Evolutionary conservation across 305 asterid species (phyloP), one percentile per base, ranked within the genome.

Genomic region (Fraxinus xanthoxyloides): DNA sequence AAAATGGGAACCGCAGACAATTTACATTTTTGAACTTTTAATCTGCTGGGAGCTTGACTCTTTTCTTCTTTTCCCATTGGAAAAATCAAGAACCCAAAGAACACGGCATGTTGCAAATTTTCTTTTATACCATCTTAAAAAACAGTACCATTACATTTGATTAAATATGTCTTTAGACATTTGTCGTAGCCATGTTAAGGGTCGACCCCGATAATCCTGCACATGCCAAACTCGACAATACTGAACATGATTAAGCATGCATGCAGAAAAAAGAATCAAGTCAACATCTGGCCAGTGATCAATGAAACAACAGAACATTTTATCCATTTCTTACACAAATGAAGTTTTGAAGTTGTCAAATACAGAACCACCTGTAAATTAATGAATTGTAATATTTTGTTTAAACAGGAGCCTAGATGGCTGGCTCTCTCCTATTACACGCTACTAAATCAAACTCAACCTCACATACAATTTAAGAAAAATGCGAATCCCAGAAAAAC

Each of bases 391-490:
- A 5, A n/a, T 54, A 54, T n/a, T 54, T 81, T 86, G 81, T 90
- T 92, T 54, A 79, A 83, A 82, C 88, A 92, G 92, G 86, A 85
- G 79, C 87, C 89, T 79, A 78, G 63, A 77, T 72, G 82, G 90
- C 87, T 82, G 76, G 87, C 89, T 90, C 92, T 80, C 83, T 83
- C 86, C 88, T 85, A 85, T 86, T 88, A 77, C 93, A 91, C 90
- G 77, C 93, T 87, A 90, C 79, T 38, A 85, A 83, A 91, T 81
- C 86, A 86, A 89, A 85, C 90, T 87, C 86, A 85, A 87, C 81
- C 92, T 86, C 88, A 82, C 92, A 86, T 86, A 90, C 91, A 93
- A 84, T 82, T 90, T 82, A 80, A 87, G 89, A 82, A 77, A 83
- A 63, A 83, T 82, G 85, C 85, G 80, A 77, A 83, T 84, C 91